These are phyloP conservation scores for Acorus gramineus DNA, from an alignment of 106 monocot genomes.

Conservation along the genomic window DNA sequence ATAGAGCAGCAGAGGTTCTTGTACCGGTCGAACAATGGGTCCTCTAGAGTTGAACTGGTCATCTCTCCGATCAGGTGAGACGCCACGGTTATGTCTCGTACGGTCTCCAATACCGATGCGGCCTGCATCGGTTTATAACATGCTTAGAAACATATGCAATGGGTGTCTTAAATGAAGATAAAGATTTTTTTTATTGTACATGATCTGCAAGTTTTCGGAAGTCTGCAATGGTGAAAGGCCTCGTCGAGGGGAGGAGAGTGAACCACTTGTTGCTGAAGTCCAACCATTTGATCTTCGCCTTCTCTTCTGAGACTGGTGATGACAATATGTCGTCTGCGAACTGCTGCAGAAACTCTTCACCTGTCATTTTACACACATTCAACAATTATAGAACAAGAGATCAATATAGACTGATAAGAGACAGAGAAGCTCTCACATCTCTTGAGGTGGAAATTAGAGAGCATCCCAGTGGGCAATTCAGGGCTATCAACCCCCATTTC, in stretches of 20 bases:
- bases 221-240: slow-evolving; percentile 46
- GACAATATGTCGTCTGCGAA: slow-evolving; percentile 24
- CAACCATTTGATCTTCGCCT: slow-evolving; percentile 17
- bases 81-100: slow-evolving; percentile 42
- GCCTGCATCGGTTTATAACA: slow-evolving; percentile 13
- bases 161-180: no score
- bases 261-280: slow-evolving; percentile 76
- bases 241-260: slow-evolving; percentile 51
- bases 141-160: no score
- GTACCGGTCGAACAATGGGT: slow-evolving; percentile 47
- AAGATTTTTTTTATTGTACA: slow-evolving; percentile 10
- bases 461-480: slow-evolving; percentile 54
- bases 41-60: slow-evolving; percentile 34
- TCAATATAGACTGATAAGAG: neutral
- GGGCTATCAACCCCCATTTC: slow-evolving; percentile 47
- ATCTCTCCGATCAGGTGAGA: slow-evolving; percentile 49
- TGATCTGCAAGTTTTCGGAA: slow-evolving; percentile 49
- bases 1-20: slow-evolving; percentile 37
- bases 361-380: slow-evolving; percentile 6
- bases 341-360: slow-evolving; percentile 39
- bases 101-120: slow-evolving; percentile 28
- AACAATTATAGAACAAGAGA: neutral
- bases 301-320: neutral
- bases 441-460: slow-evolving; percentile 44
- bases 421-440: slow-evolving; percentile 25